A percentile compares a stretch with the other conserved stretches of the same genome.
Conservation (phyloP, 169 alveolate genomes). For the Cryptosporidium baileyi region DNA sequence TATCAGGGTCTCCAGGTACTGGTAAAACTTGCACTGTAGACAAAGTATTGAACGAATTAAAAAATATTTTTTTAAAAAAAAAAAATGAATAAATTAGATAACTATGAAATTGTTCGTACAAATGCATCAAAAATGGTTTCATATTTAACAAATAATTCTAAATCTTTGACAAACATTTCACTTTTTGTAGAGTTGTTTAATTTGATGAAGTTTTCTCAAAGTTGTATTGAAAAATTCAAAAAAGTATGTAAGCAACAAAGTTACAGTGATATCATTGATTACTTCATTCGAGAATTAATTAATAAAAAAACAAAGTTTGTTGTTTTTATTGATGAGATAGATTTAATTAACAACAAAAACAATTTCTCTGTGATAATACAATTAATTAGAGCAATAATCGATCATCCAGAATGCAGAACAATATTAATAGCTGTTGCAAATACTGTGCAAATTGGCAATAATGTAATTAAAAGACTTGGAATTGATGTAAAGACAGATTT, state of each 20-base stretch:
- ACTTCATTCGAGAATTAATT: conserved; percentile 13
- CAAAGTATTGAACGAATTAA: conserved; percentile 7
- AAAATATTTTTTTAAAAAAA: neutral
- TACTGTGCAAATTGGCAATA: conserved; percentile 34
- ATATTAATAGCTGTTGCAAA: conserved; percentile 8
- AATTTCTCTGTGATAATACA: neutral
- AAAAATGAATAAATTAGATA: neutral
- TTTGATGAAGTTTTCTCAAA: conserved; percentile 8
- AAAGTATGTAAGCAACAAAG: conserved; percentile 9
- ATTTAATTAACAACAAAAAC: neutral
- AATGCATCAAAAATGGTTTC: conserved; percentile 52
- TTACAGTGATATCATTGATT: neutral
- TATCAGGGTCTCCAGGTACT: conserved; percentile 69
- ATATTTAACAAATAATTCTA: neutral
- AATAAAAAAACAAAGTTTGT: conserved; percentile 6
- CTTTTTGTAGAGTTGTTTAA: neutral
- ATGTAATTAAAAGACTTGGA: conserved; percentile 1
- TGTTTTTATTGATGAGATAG: conserved; percentile 51
- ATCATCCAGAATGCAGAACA: conserved; percentile 9
- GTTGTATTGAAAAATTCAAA: conserved; percentile 20
- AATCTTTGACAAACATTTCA: neutral
- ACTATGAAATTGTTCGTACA: conserved; percentile 19
- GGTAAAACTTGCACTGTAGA: conserved; percentile 49
- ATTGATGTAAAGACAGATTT: neutral
- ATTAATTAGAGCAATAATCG: conserved; percentile 24